Percentiles rank a stretch among this genome's conserved stretches.
These are phyloP conservation scores for Aleurites moluccanus DNA, from an alignment of 441 rosid genomes.

Conservation along the genomic window DNA sequence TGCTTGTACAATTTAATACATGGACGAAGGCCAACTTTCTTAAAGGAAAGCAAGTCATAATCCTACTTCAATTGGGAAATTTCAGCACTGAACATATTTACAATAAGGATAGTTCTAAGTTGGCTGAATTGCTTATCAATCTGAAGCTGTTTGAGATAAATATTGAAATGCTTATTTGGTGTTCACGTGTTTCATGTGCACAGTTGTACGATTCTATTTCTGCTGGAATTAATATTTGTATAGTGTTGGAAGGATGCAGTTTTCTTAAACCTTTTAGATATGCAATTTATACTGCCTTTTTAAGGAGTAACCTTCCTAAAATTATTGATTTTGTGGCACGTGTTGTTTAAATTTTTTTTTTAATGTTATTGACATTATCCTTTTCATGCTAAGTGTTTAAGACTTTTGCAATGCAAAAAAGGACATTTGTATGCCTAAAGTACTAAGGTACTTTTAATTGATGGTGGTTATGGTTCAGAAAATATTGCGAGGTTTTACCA, in stretches of 20 bases:
- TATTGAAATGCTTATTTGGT: background rate
- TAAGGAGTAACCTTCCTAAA: background rate
- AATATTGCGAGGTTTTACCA: background rate
- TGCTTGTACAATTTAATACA: background rate
- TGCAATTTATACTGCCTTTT: background rate
- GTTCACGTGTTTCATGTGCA: background rate
- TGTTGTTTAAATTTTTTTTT: background rate
- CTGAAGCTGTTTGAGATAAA: background rate
- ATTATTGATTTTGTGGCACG: background rate
- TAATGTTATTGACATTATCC: background rate
- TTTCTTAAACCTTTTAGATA: background rate
- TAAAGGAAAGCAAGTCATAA: background rate
- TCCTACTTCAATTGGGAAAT: background rate
- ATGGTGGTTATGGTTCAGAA: background rate
- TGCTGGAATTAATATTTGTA: background rate
- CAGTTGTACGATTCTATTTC: background rate
- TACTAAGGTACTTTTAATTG: background rate
- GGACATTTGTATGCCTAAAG: background rate
- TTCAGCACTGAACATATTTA: background rate
- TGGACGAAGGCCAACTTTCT: background rate
- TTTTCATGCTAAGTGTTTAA: background rate
- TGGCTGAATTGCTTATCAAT: conserved; percentile 5
- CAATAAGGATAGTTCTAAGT: background rate
- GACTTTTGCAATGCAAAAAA: no score
- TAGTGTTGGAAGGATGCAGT: background rate